A percentile compares a stretch with the other conserved stretches of the same genome.
Evolutionary conservation across 257 asterid species (phyloP).

Genomic region (Plantago major): DNA sequence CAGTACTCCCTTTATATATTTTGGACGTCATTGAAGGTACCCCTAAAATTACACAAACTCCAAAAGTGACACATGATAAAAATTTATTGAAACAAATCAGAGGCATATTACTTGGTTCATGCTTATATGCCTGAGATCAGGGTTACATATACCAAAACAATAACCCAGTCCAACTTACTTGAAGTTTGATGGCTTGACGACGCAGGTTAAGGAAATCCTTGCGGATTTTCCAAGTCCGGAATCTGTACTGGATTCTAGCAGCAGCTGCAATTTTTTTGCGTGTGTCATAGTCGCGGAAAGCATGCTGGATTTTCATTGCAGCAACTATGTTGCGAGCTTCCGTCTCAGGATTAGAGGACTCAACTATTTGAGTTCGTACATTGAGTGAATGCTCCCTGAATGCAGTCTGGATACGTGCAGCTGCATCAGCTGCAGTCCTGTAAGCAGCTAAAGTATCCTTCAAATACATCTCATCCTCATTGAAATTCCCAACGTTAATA

Average conservation of each 20-base stretch:
- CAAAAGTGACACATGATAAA: too few species aligned
- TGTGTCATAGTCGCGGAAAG: slow-evolving; percentile 66
- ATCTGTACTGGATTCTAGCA: slow-evolving; percentile 79
- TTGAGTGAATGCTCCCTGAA: slow-evolving; percentile 79
- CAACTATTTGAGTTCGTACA: slow-evolving; percentile 39
- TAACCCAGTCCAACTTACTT: slow-evolving; percentile 40
- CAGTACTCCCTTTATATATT: too few species aligned
- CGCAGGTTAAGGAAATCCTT: slow-evolving; percentile 79
- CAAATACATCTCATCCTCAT: slow-evolving; percentile 62
- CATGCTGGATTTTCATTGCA: slow-evolving; percentile 97
- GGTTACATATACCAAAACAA: too few species aligned
- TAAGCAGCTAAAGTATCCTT: slow-evolving; percentile 89
- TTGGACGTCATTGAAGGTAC: too few species aligned
- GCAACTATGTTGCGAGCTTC: slow-evolving; percentile 89
- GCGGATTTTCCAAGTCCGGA: slow-evolving; percentile 88
- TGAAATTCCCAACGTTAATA: slow-evolving; percentile 40
- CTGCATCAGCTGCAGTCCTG: slow-evolving; percentile 97
- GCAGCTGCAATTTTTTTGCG: slow-evolving; percentile 80
- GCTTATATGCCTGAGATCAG: too few species aligned
- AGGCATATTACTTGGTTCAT: too few species aligned
- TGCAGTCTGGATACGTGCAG: slow-evolving; percentile 92
- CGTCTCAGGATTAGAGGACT: slow-evolving; percentile 59
- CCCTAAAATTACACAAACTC: too few species aligned
- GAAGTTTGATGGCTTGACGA: slow-evolving; percentile 77
- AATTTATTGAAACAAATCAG: too few species aligned